Base-by-base conservation (phyloP, 371 early-diverging fungal species). In the Blakeslea trispora region DNA sequence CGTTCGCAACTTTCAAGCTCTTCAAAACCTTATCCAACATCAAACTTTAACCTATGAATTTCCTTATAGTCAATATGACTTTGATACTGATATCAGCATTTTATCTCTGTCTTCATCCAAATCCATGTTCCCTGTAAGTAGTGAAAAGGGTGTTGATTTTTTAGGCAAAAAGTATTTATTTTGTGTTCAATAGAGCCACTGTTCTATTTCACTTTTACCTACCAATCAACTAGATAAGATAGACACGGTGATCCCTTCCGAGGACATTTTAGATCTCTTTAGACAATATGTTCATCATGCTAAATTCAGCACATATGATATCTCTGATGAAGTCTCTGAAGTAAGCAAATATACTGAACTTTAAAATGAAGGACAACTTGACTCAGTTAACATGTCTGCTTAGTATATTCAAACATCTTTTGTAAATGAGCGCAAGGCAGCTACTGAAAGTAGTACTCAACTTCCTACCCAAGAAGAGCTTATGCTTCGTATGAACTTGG, bases 91-190 rank as follows among this genome's bases (percentile, higher is more conserved):
- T 53, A 63, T 85, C 42, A 73, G 74, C 21, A 45, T 83, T 4
- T 52, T 87, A 34, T 62, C 67, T 0, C 37, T 87, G 2, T 87
- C 87, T 24, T 51, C 64, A 19, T 75, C 77, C 8, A 85, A 79
- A 53, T 81, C 85, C 3, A 66, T 87, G 59, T 60, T 87, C 7
- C 82, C 82, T 24, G 87, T 85, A 74, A 74, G 77, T 63, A n/a
- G n/a, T n/a, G n/a, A n/a, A n/a, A n/a, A n/a, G n/a, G n/a, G n/a
- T n/a, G n/a, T n/a, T n/a, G n/a, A n/a, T n/a, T n/a, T n/a, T n/a
- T n/a, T n/a, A n/a, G n/a, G n/a, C n/a, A n/a, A n/a, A n/a, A n/a
- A n/a, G n/a, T n/a, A n/a, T 24, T 47, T 39, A 58, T 17, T 21
- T 28, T 28, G 35, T 31, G 39, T 42, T 44, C 53, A 59, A 61